Evolutionary conservation across 345 rosid genomes (phyloP), one percentile per base, ranked within the genome.

Genomic region (Euphorbia tirucalli): DNA sequence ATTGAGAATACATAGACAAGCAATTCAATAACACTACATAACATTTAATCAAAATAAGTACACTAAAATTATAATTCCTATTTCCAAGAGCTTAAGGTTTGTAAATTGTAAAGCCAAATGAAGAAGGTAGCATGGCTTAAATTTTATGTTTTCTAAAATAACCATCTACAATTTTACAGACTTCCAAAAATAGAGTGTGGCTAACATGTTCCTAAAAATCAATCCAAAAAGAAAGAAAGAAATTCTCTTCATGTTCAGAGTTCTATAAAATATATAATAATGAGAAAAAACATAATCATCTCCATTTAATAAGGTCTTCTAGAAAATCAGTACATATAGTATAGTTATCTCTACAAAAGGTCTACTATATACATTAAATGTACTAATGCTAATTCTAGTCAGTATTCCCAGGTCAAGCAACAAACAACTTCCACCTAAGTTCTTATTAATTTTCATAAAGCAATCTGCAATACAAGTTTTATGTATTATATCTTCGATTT

Each of bases 1-100:
- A 62, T 49, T 18, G 65, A 71, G 19, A 81, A 56, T 14, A 66
- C 46, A 61, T 10, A 44, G n/a, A 70, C 24, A 70, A 69, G 25
- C 58, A 66, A 60, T 48, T 32, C 48, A 27, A 70, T 30, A 55
- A 50, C 56, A 39, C 24, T 30, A 28, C 32, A 37, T 41, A 49
- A 76, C 50, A 31, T 32, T 39, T 48, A 56, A 74, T 56, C 48
- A 65, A 35, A 52, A 67, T 16, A 10, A 41, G 16, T 22, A 48
- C 16, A 52, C 7, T 6, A n/a, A 44, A 55, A 28, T 3, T 19
- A 57, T 11, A 69, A 8, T 25, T 41, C 16, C 49, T n/a, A 3
- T 7, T 46, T 60, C 18, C 50, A 69, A 60, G 31, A 24, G 43
- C 37, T 52, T 32, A 25, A 65, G 39, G 50, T 62, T 64, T 43